Percentiles rank a stretch among this genome's conserved stretches.
These are phyloP conservation scores for Gracilariopsis chorda DNA, from an alignment of 23 red algal genomes.

Conservation along the genomic window DNA sequence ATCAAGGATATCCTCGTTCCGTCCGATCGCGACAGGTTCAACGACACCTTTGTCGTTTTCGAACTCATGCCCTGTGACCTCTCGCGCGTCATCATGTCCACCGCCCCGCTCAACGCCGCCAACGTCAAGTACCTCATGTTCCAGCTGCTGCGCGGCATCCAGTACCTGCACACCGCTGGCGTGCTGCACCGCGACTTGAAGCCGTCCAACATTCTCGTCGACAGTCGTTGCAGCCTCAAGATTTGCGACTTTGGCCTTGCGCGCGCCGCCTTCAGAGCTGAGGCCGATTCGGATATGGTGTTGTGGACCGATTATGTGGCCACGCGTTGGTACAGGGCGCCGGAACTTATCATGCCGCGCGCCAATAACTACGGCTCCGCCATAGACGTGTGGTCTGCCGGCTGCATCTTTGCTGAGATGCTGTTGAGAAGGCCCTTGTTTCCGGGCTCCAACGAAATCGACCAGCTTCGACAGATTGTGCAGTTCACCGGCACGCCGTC, in stretches of 20 bases:
- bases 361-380: conserved; percentile 81
- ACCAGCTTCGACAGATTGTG: conserved; percentile 84
- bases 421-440: conserved; percentile 76
- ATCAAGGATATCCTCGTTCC: conserved; percentile 89
- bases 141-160: conserved; percentile 87
- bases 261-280: conserved; percentile 80
- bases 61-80: conserved; percentile 98
- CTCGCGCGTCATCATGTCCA: conserved; percentile 74
- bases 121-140: conserved; percentile 97
- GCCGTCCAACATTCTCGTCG: conserved; percentile 90
- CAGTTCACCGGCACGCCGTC: conserved; percentile 75
- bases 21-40: conserved; percentile 81
- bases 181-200: conserved; percentile 95
- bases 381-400: conserved; percentile 93
- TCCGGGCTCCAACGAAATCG: conserved; percentile 66
- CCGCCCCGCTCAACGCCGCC: conserved; percentile 71
- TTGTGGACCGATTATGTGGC: conserved; percentile 85
- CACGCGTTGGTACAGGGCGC: conserved; percentile 88
- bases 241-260: conserved; percentile 97
- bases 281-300: conserved; percentile 61
- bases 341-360: conserved; percentile 86
- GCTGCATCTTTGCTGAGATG: conserved; percentile 98
- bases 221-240: conserved; percentile 69
- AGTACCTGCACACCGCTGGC: conserved; percentile 87
- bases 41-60: conserved; percentile 97